Evolutionary conservation across 2,329 filamentous ascomycete genomes (phyloP), one percentile per base, ranked within the genome.

Genomic region (Ophiostoma piceae): DNA sequence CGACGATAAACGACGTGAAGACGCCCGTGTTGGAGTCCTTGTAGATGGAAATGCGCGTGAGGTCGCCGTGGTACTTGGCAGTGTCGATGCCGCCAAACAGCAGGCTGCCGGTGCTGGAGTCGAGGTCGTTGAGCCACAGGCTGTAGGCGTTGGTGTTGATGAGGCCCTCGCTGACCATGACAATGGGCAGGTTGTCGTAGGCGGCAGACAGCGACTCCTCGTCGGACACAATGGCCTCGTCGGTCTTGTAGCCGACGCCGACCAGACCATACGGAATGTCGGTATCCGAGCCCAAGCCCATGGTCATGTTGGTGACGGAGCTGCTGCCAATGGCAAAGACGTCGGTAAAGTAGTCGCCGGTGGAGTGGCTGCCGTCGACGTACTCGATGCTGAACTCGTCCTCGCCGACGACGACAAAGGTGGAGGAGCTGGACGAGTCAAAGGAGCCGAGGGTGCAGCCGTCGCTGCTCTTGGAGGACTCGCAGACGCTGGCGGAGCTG

Each of bases 71-170:
- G 78, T 88, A 95, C 76, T 94, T 94, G 71, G 84, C 85, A 0
- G 87, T 91, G 76, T 94, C 91, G 71, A 94, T 87, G n/a, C 90
- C 92, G 54, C 92, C 92, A 74, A 94, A 95, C 1, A 94, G 81
- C 71, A 94, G 89, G 74, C 82, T 89, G 47, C 92, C 92, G 1
- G 84, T 88, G 71, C 83, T 88, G 0, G 90, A 79, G 71, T 82
- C 82, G 77, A 85, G 77, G 69, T 87, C 84, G 73, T 87, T 87
- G 69, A 87, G 80, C 88, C 89, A 92, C 29, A 93, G 78, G 71
- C 89, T 92, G 79, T 91, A 92, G 1, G 90, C 89, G 57, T 87
- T 85, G 12, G 84, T 85, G 72, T 86, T 86, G 77, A 91, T 91
- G 68, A 86, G 76, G 22, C 86, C 87, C 70, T 88, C 82, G 62